These are phyloP conservation scores for Neocucurbitaria cava DNA, from an alignment of 2,329 filamentous ascomycete species.

Conservation along the genomic window DNA sequence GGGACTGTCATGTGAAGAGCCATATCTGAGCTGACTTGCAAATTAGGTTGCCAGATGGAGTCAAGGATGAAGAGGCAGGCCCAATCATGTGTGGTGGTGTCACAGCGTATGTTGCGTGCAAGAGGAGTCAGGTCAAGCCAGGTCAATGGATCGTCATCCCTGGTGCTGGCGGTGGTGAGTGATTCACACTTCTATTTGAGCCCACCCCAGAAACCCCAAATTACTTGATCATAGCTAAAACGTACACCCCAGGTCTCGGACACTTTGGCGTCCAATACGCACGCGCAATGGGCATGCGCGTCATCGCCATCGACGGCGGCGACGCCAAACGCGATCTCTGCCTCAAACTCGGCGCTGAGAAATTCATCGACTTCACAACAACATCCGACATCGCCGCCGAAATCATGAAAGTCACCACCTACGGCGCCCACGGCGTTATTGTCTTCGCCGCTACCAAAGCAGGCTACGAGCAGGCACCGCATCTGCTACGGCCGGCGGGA, in stretches of 20 bases:
- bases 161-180: constrained; percentile 46
- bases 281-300: constrained; percentile 62
- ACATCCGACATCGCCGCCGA: constrained; percentile 68
- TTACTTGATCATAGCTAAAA: neutral
- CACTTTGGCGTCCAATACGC: constrained; percentile 47
- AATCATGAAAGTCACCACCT: constrained; percentile 53
- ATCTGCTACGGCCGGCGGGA: constrained; percentile 33
- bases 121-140: constrained; percentile 46
- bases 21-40: neutral
- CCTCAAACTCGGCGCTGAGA: constrained; percentile 60
- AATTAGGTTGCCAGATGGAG: constrained; percentile 48
- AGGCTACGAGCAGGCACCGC: constrained; percentile 41
- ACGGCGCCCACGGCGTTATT: constrained; percentile 84
- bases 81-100: constrained; percentile 58
- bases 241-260: constrained; percentile 24
- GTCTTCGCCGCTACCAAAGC: constrained; percentile 68
- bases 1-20: neutral
- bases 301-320: constrained; percentile 63
- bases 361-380: constrained; percentile 62
- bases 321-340: constrained; percentile 56
- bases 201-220: too few relatives aligned
- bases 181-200: too few relatives aligned
- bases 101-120: constrained; percentile 57
- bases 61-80: constrained; percentile 54
- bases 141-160: constrained; percentile 51